Conservation (phyloP, 2,329 filamentous ascomycete species). For the Cladobotryum protrusum region DNA sequence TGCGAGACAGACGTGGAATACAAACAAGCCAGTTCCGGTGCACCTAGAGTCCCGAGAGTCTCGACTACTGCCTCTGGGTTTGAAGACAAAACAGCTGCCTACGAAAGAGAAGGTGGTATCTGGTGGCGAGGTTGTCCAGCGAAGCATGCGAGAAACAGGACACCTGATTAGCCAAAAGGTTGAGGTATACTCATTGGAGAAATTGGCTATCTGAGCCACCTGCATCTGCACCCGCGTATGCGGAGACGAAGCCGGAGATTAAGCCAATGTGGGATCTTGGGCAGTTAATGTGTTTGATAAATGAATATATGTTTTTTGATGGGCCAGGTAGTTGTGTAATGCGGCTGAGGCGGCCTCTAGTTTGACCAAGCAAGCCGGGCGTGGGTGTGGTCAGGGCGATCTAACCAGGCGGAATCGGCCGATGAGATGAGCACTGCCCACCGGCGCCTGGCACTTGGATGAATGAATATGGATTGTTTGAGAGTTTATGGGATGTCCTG, state of each 20-base stretch:
- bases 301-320: too few species aligned
- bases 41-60: conserved; percentile 38
- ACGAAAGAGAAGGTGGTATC: conserved; percentile 54
- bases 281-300: too few species aligned
- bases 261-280: background rate
- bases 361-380: background rate
- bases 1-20: conserved; percentile 23
- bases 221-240: conserved; percentile 1
- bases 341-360: conserved; percentile 2
- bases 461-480: background rate
- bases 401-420: background rate
- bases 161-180: conserved; percentile 73
- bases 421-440: background rate
- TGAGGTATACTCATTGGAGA: conserved; percentile 77
- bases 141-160: conserved; percentile 67
- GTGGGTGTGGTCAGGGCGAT: conserved; percentile 4
- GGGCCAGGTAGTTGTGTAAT: conserved; percentile 5
- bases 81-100: conserved; percentile 52
- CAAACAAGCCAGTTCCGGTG: conserved; percentile 38
- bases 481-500: background rate
- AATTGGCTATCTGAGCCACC: conserved; percentile 55
- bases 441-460: background rate
- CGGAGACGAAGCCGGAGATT: background rate
- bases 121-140: conserved; percentile 63
- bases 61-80: conserved; percentile 62